A percentile compares a stretch with the other conserved stretches of the same genome.
Conservation (phyloP, 768 basidiomycete species). For the Tricholoma hemisulphureum region DNA sequence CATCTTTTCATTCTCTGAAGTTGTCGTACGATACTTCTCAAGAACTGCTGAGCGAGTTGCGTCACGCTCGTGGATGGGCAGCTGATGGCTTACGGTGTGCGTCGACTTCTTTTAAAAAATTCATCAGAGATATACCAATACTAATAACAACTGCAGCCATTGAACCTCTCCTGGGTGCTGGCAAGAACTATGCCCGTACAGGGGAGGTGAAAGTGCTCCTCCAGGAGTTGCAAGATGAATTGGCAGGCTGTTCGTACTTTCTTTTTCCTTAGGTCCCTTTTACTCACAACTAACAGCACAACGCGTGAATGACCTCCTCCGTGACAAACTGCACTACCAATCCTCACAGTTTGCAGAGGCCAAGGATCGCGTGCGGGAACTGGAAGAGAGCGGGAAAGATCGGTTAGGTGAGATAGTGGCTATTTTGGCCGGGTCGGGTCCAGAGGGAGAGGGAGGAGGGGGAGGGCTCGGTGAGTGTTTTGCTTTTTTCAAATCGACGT, state of each 20-base stretch:
- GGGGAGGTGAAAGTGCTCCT: slow-evolving; percentile 23
- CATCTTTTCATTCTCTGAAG: slow-evolving; percentile 5
- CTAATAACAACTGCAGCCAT: slow-evolving; percentile 2
- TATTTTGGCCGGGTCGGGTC: neutral
- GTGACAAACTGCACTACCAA: slow-evolving; percentile 37
- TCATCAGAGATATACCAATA: neutral
- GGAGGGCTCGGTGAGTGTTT: neutral
- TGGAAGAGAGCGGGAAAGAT: slow-evolving; percentile 32
- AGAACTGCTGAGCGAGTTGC: slow-evolving; percentile 1
- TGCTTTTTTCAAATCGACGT: neutral
- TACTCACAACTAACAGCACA: slow-evolving; percentile 23
- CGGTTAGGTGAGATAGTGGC: slow-evolving; percentile 19
- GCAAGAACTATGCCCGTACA: slow-evolving; percentile 16
- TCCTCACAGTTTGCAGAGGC: slow-evolving; percentile 33
- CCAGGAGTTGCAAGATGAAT: slow-evolving; percentile 25
- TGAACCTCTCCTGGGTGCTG: slow-evolving; percentile 24
- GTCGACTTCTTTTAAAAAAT: neutral
- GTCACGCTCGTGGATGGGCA: slow-evolving; percentile 5
- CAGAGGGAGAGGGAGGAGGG: neutral
- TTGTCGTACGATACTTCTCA: slow-evolving; percentile 4
- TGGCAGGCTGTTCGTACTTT: slow-evolving; percentile 26
- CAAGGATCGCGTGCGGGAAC: slow-evolving; percentile 31
- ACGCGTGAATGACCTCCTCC: slow-evolving; percentile 38
- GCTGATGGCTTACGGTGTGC: slow-evolving; percentile 9
- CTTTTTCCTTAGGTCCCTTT: neutral